Evolutionary conservation across 164 flowering plant species (phyloP).

Genomic region (Stephania yunnanensis): DNA sequence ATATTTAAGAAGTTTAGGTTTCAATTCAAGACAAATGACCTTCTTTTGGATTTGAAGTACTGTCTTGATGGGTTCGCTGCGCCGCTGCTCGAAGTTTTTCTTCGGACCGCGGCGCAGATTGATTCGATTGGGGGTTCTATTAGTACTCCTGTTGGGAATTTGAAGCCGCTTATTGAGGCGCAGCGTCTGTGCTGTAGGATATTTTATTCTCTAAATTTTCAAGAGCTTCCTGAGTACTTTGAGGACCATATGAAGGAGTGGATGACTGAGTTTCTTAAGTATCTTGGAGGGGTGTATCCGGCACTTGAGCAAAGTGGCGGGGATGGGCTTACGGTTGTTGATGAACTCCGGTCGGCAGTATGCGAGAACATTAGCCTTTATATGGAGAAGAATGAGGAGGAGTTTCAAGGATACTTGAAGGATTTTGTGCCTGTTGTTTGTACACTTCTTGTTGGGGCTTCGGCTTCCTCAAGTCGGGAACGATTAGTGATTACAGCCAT

Average conservation of each 20-base stretch:
- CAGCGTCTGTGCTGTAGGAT: conserved; percentile 87
- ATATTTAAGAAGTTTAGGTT: conserved; percentile 82
- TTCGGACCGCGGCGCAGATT: conserved; percentile 45
- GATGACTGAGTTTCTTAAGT: conserved; percentile 78
- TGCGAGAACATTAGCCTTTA: conserved; percentile 89
- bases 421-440: conserved; percentile 71
- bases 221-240: conserved; percentile 89
- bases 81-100: conserved; percentile 60
- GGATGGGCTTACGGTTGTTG: conserved; percentile 56
- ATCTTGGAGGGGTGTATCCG: conserved; percentile 46
- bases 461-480: conserved; percentile 54
- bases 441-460: conserved; percentile 56
- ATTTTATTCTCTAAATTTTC: conserved; percentile 74
- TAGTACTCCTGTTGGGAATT: conserved; percentile 27
- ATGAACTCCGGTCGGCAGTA: conserved; percentile 73
- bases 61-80: conserved; percentile 73
- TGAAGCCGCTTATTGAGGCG: conserved; percentile 57
- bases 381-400: conserved; percentile 90
- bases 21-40: conserved; percentile 62
- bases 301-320: conserved; percentile 46
- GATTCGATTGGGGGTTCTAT: conserved; percentile 32
- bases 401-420: conserved; percentile 57
- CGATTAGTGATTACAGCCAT: conserved; percentile 67
- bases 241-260: conserved; percentile 92
- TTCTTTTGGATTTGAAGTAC: conserved; percentile 68